Base-by-base conservation (phyloP, 2,329 filamentous ascomycete species). In the Pseudohalonectria lignicola region DNA sequence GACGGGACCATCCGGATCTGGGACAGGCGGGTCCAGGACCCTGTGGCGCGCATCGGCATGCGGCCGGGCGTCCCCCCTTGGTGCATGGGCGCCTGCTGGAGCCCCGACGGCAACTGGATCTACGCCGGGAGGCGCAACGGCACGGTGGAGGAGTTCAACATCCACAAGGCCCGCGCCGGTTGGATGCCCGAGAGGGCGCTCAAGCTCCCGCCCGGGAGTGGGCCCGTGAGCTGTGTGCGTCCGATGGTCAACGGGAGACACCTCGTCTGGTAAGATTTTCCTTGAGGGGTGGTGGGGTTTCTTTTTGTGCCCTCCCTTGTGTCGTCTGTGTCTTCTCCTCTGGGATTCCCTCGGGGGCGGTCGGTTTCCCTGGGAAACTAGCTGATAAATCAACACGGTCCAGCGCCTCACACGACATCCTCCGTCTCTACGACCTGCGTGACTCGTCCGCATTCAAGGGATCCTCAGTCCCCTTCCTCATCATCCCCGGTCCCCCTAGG, bases 1-100 rank as follows among this genome's bases (percentile, higher is more conserved):
- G 83, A 96, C 60, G 88, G 90, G 38, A 80, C 79, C 1, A 68
- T 98, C 32, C 81, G 87, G n/a, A 78, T 98, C 47, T 98, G 92
- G 90, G 94, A 98, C 52, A 69, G 81, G 3, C 78, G 92, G 16
- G 75, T 83, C 45, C 74, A 74, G 1, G 73, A 81, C 26, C 82
- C 90, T 0, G 70, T 94, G 2, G 87, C 92, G 3, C 77, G 80
- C 20, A 90, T 96, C 40, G 68, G 71, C 1, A 85, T 83, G 15
- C 69, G 79, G 10, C 74, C 77, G 10, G 78, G 79, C 15, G 84
- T 86, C 1, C 90, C 92, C 1, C 92, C 90, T 0, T 98, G 90
- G 90, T 96, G 90, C 59, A 95, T 94, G 79, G 88, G 86, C 47
- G 86, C 87, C 1, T 94, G 87, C 63, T 98, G 92, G 92, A 90